phyloP scores from a whole-genome alignment of 2,329 filamentous ascomycete genomes.

The Neopestalotiopsis rosae region DNA sequence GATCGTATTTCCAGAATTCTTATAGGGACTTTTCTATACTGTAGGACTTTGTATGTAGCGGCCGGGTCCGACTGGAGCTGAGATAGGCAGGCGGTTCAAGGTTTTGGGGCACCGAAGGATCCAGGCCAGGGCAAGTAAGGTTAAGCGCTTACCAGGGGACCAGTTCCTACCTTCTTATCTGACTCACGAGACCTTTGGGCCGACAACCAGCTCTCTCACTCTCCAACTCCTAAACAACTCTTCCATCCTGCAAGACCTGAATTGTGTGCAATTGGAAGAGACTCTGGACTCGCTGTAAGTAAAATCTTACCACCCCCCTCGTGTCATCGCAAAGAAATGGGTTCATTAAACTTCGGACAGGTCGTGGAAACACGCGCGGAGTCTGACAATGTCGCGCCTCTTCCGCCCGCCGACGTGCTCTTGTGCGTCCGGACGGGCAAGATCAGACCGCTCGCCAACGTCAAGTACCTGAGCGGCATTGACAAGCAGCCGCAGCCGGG shows the following conservation, averaged over 20 bases:
- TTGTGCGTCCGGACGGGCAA: conserved; percentile 61
- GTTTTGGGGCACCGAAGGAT: no score
- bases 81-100: background rate
- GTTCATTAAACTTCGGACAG: conserved; percentile 18
- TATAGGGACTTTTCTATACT: background rate
- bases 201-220: background rate
- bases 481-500: conserved; percentile 53
- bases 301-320: background rate
- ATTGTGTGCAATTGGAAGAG: background rate
- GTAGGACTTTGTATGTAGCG: background rate
- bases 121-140: background rate
- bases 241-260: background rate
- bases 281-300: conserved; percentile 13
- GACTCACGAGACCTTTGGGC: background rate
- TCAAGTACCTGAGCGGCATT: conserved; percentile 60
- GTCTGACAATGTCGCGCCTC: conserved; percentile 25
- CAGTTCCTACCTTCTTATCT: background rate
- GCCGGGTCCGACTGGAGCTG: background rate
- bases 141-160: background rate
- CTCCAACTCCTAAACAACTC: background rate
- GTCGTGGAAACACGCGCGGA: background rate
- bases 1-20: background rate
- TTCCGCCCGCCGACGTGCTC: conserved; percentile 49
- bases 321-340: conserved; percentile 7
- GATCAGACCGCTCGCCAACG: conserved; percentile 56